Evolutionary conservation across 257 asterid species (phyloP).

Genomic region (Lycium barbarum): DNA sequence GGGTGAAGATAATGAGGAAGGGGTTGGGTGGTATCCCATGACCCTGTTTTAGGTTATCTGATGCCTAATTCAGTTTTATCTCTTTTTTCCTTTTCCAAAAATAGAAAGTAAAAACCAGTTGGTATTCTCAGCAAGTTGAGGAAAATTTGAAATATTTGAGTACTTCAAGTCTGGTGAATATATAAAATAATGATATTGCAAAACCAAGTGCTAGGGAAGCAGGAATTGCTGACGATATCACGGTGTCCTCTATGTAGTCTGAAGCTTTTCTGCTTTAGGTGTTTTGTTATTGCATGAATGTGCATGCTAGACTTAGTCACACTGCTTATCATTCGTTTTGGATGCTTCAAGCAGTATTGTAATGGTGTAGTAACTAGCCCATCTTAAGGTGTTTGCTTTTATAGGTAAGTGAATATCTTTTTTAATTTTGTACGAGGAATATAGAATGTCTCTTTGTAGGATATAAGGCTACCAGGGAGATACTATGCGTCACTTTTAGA

Average conservation of each 20-base stretch:
- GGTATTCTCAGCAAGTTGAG: conserved; percentile 25
- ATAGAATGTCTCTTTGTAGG: conserved; percentile 18
- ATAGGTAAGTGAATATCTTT: not conserved
- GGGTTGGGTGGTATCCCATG: not conserved
- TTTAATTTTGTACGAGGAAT: not conserved
- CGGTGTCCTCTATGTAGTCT: not conserved
- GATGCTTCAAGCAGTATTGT: not conserved
- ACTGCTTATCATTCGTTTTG: not conserved
- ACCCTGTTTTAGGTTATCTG: not conserved
- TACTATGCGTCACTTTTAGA: not conserved
- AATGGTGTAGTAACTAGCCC: not conserved
- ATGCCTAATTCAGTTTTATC: not conserved
- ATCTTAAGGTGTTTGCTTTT: conserved; percentile 18
- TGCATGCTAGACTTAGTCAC: not conserved
- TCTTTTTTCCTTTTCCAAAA: not conserved
- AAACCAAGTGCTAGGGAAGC: not conserved
- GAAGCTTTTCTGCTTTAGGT: not conserved
- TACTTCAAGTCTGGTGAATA: not conserved
- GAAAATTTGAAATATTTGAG: not conserved
- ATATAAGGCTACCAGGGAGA: not conserved
- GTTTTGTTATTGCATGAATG: not conserved
- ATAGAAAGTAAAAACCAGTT: not conserved
- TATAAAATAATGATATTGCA: not conserved
- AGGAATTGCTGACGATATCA: not conserved
- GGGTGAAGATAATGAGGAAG: not conserved